Conservation (phyloP, 1,284 basidiomycete genomes). For the Pisolithus thermaeus region DNA sequence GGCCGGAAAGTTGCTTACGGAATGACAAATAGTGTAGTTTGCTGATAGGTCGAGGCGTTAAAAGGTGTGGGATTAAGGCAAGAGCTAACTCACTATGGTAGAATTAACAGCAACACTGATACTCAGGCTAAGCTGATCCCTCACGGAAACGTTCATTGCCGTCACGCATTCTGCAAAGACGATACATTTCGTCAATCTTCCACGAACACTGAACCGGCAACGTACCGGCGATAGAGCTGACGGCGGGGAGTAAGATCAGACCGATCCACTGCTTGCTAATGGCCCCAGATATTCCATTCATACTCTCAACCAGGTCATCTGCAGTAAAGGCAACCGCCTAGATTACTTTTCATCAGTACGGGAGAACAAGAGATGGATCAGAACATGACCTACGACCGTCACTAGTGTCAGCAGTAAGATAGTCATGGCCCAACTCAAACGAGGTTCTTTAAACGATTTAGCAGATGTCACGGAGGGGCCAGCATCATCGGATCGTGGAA, state of each 20-base stretch:
- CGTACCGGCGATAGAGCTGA: conserved; percentile 76
- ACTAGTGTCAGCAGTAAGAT: conserved; percentile 52
- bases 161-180: conserved; percentile 67
- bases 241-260: conserved; percentile 82
- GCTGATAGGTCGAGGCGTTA: conserved; percentile 36
- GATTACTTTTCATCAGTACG: conserved; percentile 4
- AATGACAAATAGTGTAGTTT: conserved; percentile 73
- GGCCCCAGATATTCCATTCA: conserved; percentile 51
- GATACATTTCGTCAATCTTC: neutral
- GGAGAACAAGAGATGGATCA: neutral
- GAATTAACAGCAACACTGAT: conserved; percentile 86
- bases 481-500: conserved; percentile 12
- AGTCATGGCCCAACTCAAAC: conserved; percentile 57
- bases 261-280: conserved; percentile 79
- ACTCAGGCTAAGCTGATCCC: conserved; percentile 70
- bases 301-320: conserved; percentile 81
- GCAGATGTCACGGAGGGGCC: conserved; percentile 13
- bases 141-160: conserved; percentile 82
- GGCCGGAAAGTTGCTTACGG: conserved; percentile 17
- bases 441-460: conserved; percentile 39
- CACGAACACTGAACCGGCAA: neutral
- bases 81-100: conserved; percentile 64
- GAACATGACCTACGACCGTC: conserved; percentile 49
- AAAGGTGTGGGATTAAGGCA: neutral
- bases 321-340: conserved; percentile 76